These are phyloP conservation scores for Naegleria lovaniensis DNA, from an alignment of 208 protist species.

Conservation along the genomic window DNA sequence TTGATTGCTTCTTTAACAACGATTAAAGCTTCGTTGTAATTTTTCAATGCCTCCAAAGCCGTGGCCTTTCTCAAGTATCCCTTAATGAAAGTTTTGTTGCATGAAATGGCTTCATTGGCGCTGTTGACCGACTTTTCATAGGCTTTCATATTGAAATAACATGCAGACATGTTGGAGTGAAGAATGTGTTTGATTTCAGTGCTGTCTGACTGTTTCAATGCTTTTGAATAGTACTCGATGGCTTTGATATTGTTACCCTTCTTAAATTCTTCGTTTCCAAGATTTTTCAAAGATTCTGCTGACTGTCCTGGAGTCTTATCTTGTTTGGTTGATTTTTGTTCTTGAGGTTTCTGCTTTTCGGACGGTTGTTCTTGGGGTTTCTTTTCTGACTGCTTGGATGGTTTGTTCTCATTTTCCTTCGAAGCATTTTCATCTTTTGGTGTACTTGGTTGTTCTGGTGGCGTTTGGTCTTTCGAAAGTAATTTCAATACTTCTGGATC, in stretches of 20 bases:
- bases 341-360: no score
- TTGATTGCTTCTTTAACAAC: not conserved
- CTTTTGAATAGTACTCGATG: not conserved
- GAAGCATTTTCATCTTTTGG: no score
- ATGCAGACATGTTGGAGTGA: not conserved
- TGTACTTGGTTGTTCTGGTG: no score
- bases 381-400: no score
- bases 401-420: no score
- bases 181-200: not conserved
- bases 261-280: not conserved
- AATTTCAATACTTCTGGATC: not conserved
- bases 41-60: not conserved
- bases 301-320: not conserved
- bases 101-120: not conserved
- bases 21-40: not conserved
- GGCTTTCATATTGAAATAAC: not conserved
- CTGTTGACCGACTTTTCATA: not conserved
- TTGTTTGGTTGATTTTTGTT: not conserved
- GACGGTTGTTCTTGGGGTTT: no score
- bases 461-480: no score
- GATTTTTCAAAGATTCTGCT: not conserved
- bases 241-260: not conserved
- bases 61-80: not conserved
- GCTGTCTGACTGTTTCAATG: not conserved
- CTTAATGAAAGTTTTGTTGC: not conserved